Evolutionary conservation across 495 filamentous ascomycete genomes (phyloP).

Genomic region (Penicillium steckii): DNA sequence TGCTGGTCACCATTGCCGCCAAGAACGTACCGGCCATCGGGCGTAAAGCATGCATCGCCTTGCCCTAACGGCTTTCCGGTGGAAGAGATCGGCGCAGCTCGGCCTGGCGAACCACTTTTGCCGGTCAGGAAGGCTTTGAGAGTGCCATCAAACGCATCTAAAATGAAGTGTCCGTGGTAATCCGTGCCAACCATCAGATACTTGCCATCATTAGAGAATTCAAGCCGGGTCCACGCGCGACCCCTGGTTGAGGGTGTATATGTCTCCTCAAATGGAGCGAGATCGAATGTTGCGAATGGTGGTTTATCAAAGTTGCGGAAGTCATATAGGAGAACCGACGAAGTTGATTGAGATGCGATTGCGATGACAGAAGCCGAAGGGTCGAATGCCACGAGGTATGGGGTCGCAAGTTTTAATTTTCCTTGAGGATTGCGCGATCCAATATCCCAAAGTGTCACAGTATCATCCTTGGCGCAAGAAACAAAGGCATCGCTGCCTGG

Average conservation of each 20-base stretch:
- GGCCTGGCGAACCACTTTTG: slow-evolving; percentile 42
- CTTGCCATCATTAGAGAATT: slow-evolving; percentile 95
- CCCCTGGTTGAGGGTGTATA: slow-evolving; percentile 49
- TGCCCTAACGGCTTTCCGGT: slow-evolving; percentile 54
- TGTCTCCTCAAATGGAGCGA: slow-evolving; percentile 58
- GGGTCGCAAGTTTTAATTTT: slow-evolving; percentile 69
- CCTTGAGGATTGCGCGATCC: slow-evolving; percentile 71
- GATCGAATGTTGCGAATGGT: slow-evolving; percentile 84
- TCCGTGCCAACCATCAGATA: slow-evolving; percentile 78
- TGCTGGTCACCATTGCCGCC: slow-evolving; percentile 68
- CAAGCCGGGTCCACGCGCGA: slow-evolving; percentile 75
- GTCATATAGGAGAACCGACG: slow-evolving; percentile 85
- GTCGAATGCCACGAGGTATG: slow-evolving; percentile 84
- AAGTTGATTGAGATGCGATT: slow-evolving; percentile 75
- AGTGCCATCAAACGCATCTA: slow-evolving; percentile 84
- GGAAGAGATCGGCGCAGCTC: slow-evolving; percentile 45
- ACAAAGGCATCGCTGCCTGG: slow-evolving; percentile 82
- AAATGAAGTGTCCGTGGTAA: slow-evolving; percentile 75
- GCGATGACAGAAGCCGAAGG: slow-evolving; percentile 88
- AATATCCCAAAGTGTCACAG: slow-evolving; percentile 83
- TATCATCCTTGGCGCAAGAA: slow-evolving; percentile 85
- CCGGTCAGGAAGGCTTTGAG: slow-evolving; percentile 63
- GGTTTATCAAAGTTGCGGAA: slow-evolving; percentile 86
- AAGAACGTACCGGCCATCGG: slow-evolving; percentile 83
- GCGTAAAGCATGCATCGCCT: slow-evolving; percentile 84